Conservation (phyloP, 1,284 basidiomycete species). For the Crepidotus sp. region DNA sequence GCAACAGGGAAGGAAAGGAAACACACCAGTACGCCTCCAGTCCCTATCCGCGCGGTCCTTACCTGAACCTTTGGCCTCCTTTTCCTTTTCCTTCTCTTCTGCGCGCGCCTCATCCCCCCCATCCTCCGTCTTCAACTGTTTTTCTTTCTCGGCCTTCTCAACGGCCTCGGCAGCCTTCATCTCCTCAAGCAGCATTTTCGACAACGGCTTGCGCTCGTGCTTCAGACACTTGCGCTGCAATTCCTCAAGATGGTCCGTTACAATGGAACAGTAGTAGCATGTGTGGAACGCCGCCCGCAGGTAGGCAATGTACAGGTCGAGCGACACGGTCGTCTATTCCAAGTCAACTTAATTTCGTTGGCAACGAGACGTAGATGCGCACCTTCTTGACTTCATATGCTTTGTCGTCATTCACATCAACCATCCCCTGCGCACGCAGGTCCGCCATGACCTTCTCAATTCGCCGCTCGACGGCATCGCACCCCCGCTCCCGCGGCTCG, state of each 20-base stretch:
- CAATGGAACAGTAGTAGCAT: constrained; percentile 93
- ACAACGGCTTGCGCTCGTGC: constrained; percentile 73
- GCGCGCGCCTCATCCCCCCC: constrained; percentile 31
- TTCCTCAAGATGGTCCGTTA: constrained; percentile 88
- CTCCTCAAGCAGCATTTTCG: constrained; percentile 46
- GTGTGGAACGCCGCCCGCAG: constrained; percentile 79
- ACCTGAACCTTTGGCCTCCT: constrained; percentile 21
- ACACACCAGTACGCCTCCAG: constrained; percentile 62
- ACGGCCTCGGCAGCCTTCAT: constrained; percentile 27
- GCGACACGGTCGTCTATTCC: constrained; percentile 55
- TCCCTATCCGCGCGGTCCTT: constrained; percentile 33
- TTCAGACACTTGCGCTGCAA: constrained; percentile 88
- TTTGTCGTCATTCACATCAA: constrained; percentile 54
- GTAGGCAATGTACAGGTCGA: constrained; percentile 82
- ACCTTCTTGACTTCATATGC: constrained; percentile 64
- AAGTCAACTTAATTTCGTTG: background rate
- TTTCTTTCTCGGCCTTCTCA: constrained; percentile 33
- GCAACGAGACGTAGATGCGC: constrained; percentile 16
- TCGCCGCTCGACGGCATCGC: constrained; percentile 63
- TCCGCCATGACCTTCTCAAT: constrained; percentile 66
- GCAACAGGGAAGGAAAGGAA: constrained; percentile 14
- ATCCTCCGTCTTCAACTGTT: constrained; percentile 29
- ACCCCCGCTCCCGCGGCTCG: constrained; percentile 52
- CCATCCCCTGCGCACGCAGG: constrained; percentile 50
- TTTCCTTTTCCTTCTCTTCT: constrained; percentile 34